These are phyloP conservation scores for Thalassiosira sp. DNA, from an alignment of 352 stramenopile species.

Conservation along the genomic window DNA sequence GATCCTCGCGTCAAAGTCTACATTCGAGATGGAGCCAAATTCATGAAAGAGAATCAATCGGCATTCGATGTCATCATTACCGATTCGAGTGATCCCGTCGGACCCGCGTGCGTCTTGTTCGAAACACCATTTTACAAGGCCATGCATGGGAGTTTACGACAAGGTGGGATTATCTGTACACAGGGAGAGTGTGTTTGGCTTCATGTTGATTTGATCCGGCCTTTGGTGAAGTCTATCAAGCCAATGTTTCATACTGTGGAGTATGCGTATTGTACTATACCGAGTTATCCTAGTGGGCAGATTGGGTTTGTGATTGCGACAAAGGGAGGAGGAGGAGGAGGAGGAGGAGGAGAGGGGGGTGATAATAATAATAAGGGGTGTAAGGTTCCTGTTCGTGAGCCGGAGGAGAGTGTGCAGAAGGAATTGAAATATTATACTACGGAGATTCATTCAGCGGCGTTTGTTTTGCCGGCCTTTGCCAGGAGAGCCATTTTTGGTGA, in stretches of 20 bases:
- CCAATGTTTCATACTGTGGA: constrained; percentile 92
- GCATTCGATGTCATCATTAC: constrained; percentile 84
- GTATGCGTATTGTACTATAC: constrained; percentile 99
- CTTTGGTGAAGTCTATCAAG: constrained; percentile 90
- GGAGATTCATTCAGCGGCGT: constrained; percentile 93
- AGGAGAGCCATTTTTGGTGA: too few species aligned
- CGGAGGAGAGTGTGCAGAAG: constrained; percentile 66
- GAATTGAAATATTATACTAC: constrained; percentile 93
- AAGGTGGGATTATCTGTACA: constrained; percentile 85
- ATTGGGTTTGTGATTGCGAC: constrained; percentile 93
- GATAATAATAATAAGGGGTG: constrained; percentile 33
- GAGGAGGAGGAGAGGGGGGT: too few species aligned
- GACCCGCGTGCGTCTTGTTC: constrained; percentile 77
- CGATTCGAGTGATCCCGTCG: constrained; percentile 78
- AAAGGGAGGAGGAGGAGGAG: constrained; percentile 43
- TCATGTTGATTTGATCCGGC: constrained; percentile 95
- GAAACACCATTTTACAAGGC: constrained; percentile 83
- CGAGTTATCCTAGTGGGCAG: constrained; percentile 97
- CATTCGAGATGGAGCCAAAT: constrained; percentile 76
- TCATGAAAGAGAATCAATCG: constrained; percentile 77
- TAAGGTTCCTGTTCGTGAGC: constrained; percentile 54
- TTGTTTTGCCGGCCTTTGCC: constrained; percentile 97
- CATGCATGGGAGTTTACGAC: constrained; percentile 75
- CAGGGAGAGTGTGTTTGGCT: constrained; percentile 98
- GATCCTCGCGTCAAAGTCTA: constrained; percentile 92